Evolutionary conservation across 2,329 filamentous ascomycete genomes (phyloP).

Genomic region (Trichoderma hamatum): DNA sequence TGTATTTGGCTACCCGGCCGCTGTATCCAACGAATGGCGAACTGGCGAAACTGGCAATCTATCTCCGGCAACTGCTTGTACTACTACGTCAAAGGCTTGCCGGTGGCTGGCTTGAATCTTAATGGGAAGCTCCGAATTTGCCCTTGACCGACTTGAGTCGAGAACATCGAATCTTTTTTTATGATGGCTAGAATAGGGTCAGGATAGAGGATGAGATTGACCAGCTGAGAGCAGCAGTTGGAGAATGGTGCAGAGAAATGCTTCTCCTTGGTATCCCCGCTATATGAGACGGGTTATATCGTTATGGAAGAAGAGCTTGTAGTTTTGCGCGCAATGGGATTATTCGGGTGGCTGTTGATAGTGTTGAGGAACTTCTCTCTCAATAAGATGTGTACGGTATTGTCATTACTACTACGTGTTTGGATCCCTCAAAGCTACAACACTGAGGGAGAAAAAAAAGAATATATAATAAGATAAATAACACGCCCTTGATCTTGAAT

Average conservation of each 20-base stretch:
- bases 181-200: neutral
- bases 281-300: neutral
- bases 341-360: neutral
- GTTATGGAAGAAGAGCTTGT: neutral
- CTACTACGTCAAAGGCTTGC: neutral
- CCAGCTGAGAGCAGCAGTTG: neutral
- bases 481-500: neutral
- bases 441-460: neutral
- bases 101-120: neutral
- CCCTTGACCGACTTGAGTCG: neutral
- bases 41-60: neutral
- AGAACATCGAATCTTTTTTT: neutral
- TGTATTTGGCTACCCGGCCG: neutral
- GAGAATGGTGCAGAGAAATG: neutral
- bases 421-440: neutral
- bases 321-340: neutral
- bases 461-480: neutral
- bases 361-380: neutral
- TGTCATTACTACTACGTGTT: neutral
- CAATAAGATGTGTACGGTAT: neutral
- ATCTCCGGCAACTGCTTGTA: neutral
- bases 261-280: conserved; percentile 2
- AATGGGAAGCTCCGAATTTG: neutral
- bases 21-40: neutral
- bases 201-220: neutral